Conservation (phyloP, 495 filamentous ascomycete species). For the Staphylotrichum tortipilum region DNA sequence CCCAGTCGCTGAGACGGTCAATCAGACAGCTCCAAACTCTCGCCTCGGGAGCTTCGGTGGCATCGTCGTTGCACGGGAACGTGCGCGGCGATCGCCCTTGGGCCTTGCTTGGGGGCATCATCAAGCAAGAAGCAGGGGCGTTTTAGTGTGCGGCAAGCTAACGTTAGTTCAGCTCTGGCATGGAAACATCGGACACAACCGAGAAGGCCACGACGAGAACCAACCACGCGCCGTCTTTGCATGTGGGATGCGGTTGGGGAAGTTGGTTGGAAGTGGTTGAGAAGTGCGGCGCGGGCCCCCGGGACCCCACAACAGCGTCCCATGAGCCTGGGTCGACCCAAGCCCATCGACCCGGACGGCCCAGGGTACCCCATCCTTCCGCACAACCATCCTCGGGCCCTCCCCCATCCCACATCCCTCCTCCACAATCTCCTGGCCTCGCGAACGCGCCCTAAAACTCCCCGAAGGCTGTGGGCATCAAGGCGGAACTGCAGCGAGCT, state of each 20-base stretch:
- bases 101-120: too few species aligned
- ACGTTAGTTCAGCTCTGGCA: not conserved
- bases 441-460: too few species aligned
- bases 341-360: not conserved
- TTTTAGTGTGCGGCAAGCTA: not conserved
- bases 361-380: slow-evolving; percentile 1
- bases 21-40: not conserved
- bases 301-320: slow-evolving; percentile 5
- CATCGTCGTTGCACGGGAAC: not conserved
- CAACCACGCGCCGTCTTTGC: not conserved
- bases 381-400: not conserved
- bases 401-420: too few species aligned
- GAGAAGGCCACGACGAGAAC: slow-evolving; percentile 1
- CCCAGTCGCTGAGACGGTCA: not conserved
- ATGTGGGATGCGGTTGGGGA: too few species aligned
- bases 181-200: not conserved
- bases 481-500: not conserved
- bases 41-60: not conserved
- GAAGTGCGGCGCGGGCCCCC: not conserved
- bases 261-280: too few species aligned
- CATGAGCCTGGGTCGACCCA: slow-evolving; percentile 4
- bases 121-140: not conserved
- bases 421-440: not conserved
- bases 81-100: not conserved
- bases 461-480: not conserved